A percentile compares a stretch with the other conserved stretches of the same genome.
These are phyloP conservation scores for Flammula alnicola DNA, from an alignment of 1,284 basidiomycete species.

Conservation along the genomic window DNA sequence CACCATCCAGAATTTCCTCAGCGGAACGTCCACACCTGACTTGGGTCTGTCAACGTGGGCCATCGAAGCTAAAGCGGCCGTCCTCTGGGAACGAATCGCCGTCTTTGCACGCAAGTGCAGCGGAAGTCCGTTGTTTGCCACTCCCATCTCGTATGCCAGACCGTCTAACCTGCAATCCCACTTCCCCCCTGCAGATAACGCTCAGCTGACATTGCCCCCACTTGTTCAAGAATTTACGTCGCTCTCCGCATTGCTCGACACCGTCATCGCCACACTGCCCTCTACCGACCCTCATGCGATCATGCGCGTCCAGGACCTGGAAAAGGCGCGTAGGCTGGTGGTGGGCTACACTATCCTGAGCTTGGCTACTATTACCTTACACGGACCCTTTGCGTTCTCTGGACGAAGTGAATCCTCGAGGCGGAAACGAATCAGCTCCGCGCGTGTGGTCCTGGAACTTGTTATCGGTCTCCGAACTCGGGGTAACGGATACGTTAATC, in stretches of 20 bases:
- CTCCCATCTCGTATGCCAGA: not conserved
- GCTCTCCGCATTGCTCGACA: conserved; percentile 20
- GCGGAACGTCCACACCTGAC: conserved; percentile 24
- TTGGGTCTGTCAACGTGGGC: conserved; percentile 29
- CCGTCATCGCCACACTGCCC: conserved; percentile 9
- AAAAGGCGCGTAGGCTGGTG: conserved; percentile 20
- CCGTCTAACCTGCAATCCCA: conserved; percentile 2
- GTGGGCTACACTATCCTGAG: conserved; percentile 22
- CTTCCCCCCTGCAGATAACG: conserved; percentile 6
- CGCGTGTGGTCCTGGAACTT: conserved; percentile 19
- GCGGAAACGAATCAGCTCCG: conserved; percentile 18
- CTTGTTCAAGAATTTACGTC: conserved; percentile 24
- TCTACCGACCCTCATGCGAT: conserved; percentile 18
- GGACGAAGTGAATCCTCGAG: conserved; percentile 22
- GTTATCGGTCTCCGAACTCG: conserved; percentile 16
- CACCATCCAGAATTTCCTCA: conserved; percentile 33
- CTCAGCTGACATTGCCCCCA: conserved; percentile 17
- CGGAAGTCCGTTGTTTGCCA: conserved; percentile 20
- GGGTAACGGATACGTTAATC: conserved; percentile 20
- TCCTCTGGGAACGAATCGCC: conserved; percentile 29
- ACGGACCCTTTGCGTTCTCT: conserved; percentile 19
- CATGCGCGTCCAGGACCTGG: conserved; percentile 15
- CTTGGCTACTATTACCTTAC: conserved; percentile 23
- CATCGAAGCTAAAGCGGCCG: conserved; percentile 32
- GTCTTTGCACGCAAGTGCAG: conserved; percentile 22